Evolutionary conservation across 2,329 filamentous ascomycete species (phyloP).

Genomic region (Ophiostoma angusticollis): DNA sequence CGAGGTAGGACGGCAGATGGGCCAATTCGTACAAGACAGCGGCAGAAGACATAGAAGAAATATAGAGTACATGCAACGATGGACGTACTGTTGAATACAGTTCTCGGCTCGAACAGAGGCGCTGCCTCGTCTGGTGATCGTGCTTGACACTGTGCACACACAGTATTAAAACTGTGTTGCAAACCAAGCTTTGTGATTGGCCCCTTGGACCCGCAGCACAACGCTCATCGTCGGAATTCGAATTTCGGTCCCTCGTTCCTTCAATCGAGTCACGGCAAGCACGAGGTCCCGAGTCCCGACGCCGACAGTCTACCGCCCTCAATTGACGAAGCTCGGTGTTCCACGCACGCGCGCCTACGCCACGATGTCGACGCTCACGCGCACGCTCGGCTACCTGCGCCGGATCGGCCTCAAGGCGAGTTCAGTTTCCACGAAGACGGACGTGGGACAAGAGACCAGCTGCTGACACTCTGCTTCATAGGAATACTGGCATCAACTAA

Average conservation of each 20-base stretch:
- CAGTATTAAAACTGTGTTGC: too few species aligned
- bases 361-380: slow-evolving; percentile 77
- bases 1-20: too few species aligned
- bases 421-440: background rate
- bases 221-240: background rate
- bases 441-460: background rate
- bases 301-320: slow-evolving; percentile 3
- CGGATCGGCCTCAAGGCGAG: slow-evolving; percentile 75
- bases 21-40: too few species aligned
- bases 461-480: slow-evolving; percentile 33
- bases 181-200: slow-evolving; percentile 13
- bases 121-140: too few species aligned
- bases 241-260: background rate
- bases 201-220: background rate
- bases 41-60: too few species aligned
- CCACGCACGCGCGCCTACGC: slow-evolving; percentile 19
- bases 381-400: slow-evolving; percentile 78
- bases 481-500: slow-evolving; percentile 87
- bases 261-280: background rate
- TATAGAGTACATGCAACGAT: too few species aligned
- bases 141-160: too few species aligned
- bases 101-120: too few species aligned
- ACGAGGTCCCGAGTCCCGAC: background rate
- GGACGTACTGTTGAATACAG: too few species aligned
- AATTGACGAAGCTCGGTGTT: background rate